These are phyloP conservation scores for Colletotrichum tofieldiae DNA, from an alignment of 2,329 filamentous ascomycete species.

Conservation along the genomic window DNA sequence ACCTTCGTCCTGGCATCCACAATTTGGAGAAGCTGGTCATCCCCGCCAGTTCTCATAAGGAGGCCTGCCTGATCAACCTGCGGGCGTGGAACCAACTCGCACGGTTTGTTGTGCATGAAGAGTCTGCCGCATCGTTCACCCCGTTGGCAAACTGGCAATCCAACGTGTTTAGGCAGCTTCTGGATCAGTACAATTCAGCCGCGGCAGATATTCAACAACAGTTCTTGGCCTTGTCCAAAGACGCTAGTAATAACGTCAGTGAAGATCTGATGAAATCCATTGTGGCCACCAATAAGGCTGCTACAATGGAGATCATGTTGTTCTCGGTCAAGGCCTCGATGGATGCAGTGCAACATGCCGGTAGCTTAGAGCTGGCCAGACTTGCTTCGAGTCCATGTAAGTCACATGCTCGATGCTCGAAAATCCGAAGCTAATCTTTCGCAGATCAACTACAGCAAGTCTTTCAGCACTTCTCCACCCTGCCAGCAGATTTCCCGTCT, in stretches of 20 bases:
- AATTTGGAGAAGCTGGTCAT: constrained; percentile 73
- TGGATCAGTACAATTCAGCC: constrained; percentile 71
- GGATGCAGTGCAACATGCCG: constrained; percentile 65
- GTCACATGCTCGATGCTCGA: constrained; percentile 28
- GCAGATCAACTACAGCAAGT: constrained; percentile 66
- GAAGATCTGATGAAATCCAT: constrained; percentile 64
- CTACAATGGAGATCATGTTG: constrained; percentile 68
- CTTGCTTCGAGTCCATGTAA: constrained; percentile 64
- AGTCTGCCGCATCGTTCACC: constrained; percentile 65
- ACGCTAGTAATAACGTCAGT: constrained; percentile 60
- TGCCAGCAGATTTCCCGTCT: constrained; percentile 64
- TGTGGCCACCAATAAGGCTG: constrained; percentile 67
- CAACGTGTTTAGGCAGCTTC: constrained; percentile 69
- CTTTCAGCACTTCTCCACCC: constrained; percentile 64
- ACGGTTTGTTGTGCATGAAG: constrained; percentile 65
- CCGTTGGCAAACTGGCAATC: constrained; percentile 66
- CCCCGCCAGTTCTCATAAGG: constrained; percentile 75
- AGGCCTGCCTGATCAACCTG: constrained; percentile 76
- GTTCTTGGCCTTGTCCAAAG: constrained; percentile 64
- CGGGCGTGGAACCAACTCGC: constrained; percentile 76
- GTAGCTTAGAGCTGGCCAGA: constrained; percentile 62
- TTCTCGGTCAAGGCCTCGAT: constrained; percentile 65
- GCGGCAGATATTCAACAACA: constrained; percentile 71
- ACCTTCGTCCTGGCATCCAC: constrained; percentile 67
- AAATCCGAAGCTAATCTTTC: constrained; percentile 40